A percentile compares a stretch with the other conserved stretches of the same genome.
Conservation (phyloP, 805 yeast genomes). For the Lachancea waltii region DNA sequence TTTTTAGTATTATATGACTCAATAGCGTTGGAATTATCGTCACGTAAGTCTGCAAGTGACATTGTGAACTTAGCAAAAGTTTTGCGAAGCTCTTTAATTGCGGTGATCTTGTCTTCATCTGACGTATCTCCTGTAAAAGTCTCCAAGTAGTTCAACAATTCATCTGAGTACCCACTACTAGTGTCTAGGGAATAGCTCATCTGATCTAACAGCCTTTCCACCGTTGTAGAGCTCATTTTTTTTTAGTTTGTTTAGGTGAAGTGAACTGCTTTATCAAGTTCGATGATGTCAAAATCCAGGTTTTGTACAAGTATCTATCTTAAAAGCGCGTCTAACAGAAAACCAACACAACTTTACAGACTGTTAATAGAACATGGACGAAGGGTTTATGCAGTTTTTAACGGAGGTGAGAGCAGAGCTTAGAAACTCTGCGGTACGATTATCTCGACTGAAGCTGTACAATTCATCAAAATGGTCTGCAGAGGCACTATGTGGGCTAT, state of each 20-base stretch:
- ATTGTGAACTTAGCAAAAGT: conserved; percentile 7
- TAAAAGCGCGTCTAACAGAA: too few relatives aligned
- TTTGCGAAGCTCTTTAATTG: conserved; percentile 13
- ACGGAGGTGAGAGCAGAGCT: conserved; percentile 24
- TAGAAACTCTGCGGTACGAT: conserved; percentile 37
- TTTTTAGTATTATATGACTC: conserved; percentile 8
- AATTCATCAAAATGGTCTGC: conserved; percentile 80
- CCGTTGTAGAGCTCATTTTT: conserved; percentile 5
- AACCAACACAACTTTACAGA: too few relatives aligned
- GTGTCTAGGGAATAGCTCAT: conserved; percentile 20
- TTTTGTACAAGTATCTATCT: neutral
- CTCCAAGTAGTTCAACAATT: conserved; percentile 12
- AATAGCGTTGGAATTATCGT: conserved; percentile 2
- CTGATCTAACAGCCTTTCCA: conserved; percentile 23
- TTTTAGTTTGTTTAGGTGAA: neutral
- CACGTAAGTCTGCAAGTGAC: conserved; percentile 7
- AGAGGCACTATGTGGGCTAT: conserved; percentile 68
- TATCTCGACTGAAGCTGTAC: conserved; percentile 53
- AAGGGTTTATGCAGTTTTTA: conserved; percentile 1
- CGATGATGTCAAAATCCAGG: too few relatives aligned
- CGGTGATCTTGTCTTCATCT: conserved; percentile 14
- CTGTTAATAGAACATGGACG: conserved; percentile 1
- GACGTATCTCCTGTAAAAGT: conserved; percentile 12
- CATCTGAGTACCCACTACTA: conserved; percentile 16
- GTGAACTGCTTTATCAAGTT: too few relatives aligned